Percentiles rank a stretch among this genome's conserved stretches.
These are phyloP conservation scores for Plasmodium cynomolgi DNA, from an alignment of 169 alveolate genomes.

Conservation along the genomic window DNA sequence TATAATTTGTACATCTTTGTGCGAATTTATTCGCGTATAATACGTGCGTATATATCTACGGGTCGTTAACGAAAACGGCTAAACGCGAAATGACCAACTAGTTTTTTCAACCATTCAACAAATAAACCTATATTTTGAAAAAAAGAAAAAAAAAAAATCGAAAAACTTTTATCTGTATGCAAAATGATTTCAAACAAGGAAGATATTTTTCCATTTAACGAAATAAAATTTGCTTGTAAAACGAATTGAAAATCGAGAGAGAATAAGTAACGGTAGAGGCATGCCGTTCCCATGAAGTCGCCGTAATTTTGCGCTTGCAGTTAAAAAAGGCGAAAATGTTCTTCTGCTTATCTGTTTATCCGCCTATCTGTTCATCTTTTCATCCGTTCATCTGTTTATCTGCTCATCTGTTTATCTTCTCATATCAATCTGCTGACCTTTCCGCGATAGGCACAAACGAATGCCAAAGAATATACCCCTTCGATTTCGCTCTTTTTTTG, in stretches of 20 bases:
- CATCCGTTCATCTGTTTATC: too few species aligned
- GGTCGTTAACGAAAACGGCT: background rate
- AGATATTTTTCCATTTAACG: background rate
- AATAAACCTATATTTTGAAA: background rate
- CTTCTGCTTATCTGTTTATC: background rate
- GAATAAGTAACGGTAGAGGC: background rate
- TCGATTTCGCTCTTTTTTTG: background rate
- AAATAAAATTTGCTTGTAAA: background rate
- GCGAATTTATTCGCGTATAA: background rate
- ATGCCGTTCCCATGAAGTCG: background rate
- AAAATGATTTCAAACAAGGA: background rate
- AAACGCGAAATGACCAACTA: background rate
- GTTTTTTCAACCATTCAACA: background rate
- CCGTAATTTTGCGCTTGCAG: background rate
- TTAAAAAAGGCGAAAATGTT: background rate
- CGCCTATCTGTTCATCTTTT: background rate
- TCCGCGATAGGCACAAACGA: background rate
- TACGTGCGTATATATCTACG: background rate
- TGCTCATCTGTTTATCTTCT: background rate
- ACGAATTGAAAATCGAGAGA: background rate
- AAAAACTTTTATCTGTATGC: background rate
- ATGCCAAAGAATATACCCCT: background rate
- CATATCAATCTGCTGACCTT: background rate
- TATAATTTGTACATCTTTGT: background rate
- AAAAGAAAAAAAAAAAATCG: conserved; percentile 8